phyloP scores from a whole-genome alignment of 805 yeast species.

The Priceomyces castillae region DNA sequence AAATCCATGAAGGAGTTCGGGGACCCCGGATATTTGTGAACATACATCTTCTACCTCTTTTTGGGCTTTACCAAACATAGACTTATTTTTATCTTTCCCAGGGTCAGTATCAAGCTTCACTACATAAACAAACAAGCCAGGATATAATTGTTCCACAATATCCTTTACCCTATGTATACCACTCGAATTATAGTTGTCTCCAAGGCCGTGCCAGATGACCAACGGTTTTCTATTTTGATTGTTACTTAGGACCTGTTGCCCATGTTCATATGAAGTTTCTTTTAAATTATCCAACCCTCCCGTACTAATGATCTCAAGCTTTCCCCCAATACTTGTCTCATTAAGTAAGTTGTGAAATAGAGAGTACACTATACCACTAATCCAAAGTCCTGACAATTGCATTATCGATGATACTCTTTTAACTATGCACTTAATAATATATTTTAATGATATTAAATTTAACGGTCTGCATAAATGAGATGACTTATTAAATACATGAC shows the following conservation, averaged over 20 bases:
- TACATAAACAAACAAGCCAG: conserved; percentile 52
- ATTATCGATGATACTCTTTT: background rate
- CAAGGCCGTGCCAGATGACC: conserved; percentile 84
- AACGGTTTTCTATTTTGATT: conserved; percentile 39
- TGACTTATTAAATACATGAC: too few species aligned
- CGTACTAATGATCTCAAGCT: background rate
- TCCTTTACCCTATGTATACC: conserved; percentile 50
- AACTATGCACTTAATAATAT: too few species aligned
- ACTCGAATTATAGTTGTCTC: conserved; percentile 65
- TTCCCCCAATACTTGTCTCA: background rate
- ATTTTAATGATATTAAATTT: too few species aligned
- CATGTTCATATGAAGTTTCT: background rate
- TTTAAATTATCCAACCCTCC: background rate
- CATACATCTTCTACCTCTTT: conserved; percentile 56
- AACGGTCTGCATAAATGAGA: too few species aligned
- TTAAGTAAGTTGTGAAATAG: background rate
- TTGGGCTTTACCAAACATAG: conserved; percentile 60
- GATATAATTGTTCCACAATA: conserved; percentile 43
- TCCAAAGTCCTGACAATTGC: conserved; percentile 1
- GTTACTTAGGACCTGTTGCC: background rate
- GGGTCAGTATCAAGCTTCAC: conserved; percentile 51
- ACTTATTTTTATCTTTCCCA: conserved; percentile 49
- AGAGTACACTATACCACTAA: background rate
- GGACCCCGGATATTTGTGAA: conserved; percentile 43
- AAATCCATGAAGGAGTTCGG: conserved; percentile 54